Percentiles rank a stretch among this genome's conserved stretches.
Evolutionary conservation across 441 rosid species (phyloP).

Genomic region (Daphne laureola): DNA sequence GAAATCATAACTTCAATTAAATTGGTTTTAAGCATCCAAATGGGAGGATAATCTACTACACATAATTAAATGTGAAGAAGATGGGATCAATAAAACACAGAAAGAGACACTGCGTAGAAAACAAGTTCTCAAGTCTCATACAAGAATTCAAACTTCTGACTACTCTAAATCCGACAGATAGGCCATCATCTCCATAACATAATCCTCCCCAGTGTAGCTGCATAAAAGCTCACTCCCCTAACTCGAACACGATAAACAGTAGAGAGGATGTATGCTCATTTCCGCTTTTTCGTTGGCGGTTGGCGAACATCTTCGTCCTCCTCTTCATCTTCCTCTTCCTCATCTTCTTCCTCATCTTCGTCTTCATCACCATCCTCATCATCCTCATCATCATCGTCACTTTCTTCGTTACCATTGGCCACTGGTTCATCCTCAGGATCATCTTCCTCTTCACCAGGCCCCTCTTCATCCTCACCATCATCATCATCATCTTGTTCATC

Average conservation of each 20-base stretch:
- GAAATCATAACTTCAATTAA: too few species aligned
- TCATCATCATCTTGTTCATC: conserved; percentile 30
- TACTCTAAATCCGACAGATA: conserved; percentile 16
- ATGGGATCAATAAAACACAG: too few species aligned
- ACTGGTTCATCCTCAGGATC: conserved; percentile 40
- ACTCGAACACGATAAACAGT: conserved; percentile 15
- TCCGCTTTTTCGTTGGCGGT: conserved; percentile 52
- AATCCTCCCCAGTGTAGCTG: conserved; percentile 16
- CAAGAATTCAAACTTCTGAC: conserved; percentile 6
- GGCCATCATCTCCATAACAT: conserved; percentile 1
- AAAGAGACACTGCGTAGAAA: too few species aligned
- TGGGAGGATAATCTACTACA: too few species aligned
- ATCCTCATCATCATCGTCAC: conserved; percentile 37
- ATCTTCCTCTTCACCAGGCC: conserved; percentile 24
- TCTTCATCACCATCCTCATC: conserved; percentile 24
- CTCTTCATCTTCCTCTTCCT: conserved; percentile 25
- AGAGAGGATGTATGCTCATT: conserved; percentile 22
- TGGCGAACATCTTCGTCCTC: conserved; percentile 41
- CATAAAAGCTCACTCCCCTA: conserved; percentile 13
- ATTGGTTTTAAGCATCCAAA: too few species aligned
- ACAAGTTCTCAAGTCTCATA: too few species aligned
- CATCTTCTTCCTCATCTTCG: conserved; percentile 12
- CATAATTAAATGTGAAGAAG: too few species aligned
- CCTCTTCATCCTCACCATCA: conserved; percentile 31
- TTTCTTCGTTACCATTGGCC: conserved; percentile 34